These are phyloP conservation scores for Berberis vulgaris DNA, from an alignment of 164 flowering plant genomes.

Conservation along the genomic window DNA sequence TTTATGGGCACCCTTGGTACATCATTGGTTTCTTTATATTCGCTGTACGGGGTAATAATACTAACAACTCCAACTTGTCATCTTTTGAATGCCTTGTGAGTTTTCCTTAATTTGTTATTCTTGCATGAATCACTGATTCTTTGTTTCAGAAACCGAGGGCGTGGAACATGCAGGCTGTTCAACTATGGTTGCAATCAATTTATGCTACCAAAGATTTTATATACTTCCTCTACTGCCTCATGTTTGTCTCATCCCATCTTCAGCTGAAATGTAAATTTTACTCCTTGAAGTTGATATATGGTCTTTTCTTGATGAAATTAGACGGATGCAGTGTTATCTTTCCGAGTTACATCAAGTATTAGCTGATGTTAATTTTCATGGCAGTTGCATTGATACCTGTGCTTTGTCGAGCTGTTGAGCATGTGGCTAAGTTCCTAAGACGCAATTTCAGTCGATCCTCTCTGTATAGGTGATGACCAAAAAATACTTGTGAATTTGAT, in stretches of 20 bases:
- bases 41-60: too few species aligned
- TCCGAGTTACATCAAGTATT: too few species aligned
- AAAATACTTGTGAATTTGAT: too few species aligned
- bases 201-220: slow-evolving; percentile 91
- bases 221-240: slow-evolving; percentile 78
- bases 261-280: slow-evolving; percentile 62
- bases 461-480: too few species aligned
- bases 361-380: too few species aligned
- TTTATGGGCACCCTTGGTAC: too few species aligned
- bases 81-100: background rate
- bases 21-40: too few species aligned
- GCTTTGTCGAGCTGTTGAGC: too few species aligned
- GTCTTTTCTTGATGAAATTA: background rate
- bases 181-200: slow-evolving; percentile 83
- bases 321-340: too few species aligned
- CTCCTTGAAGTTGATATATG: background rate
- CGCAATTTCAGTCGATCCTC: too few species aligned
- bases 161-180: slow-evolving; percentile 85
- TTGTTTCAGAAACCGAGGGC: slow-evolving; percentile 81
- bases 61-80: background rate
- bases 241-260: slow-evolving; percentile 69
- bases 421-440: too few species aligned
- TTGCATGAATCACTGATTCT: slow-evolving; percentile 6
- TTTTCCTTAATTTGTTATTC: background rate
- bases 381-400: too few species aligned